phyloP scores from a whole-genome alignment of 306 rosid genomes.

The Prunus mongolica region DNA sequence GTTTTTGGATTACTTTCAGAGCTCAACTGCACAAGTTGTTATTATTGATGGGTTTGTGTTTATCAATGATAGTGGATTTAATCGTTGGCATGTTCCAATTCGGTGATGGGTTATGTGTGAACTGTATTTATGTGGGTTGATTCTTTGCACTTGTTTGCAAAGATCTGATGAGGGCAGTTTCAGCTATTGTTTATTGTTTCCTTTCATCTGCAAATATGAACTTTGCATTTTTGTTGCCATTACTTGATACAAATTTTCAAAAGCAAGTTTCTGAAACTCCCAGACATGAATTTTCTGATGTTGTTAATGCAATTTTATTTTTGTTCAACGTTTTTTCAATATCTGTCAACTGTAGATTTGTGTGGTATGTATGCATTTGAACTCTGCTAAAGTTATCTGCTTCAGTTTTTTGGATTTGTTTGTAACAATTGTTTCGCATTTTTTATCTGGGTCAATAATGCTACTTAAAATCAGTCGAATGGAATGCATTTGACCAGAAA shows the following conservation, averaged over 20 bases:
- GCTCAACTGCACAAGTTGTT: constrained; percentile 16
- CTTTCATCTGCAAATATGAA: background rate
- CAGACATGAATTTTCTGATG: no score
- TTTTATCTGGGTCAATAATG: no score
- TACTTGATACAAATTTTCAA: background rate
- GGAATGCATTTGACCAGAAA: background rate
- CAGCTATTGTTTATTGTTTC: background rate
- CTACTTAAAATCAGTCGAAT: background rate
- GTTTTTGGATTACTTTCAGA: constrained; percentile 8
- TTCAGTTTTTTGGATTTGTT: background rate
- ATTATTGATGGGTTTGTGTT: constrained; percentile 17
- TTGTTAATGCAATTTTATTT: background rate
- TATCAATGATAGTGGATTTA: background rate
- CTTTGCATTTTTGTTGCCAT: constrained; percentile 3
- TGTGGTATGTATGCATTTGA: constrained; percentile 6
- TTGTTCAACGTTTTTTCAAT: background rate
- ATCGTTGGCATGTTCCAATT: constrained; percentile 14
- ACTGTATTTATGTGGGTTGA: constrained; percentile 1
- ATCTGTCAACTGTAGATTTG: constrained; percentile 1
- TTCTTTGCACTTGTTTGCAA: constrained; percentile 15
- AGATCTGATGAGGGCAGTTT: constrained; percentile 28
- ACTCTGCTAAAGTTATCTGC: background rate
- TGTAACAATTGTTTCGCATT: constrained; percentile 7
- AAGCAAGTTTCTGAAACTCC: no score
- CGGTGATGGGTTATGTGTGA: background rate